Conservation (phyloP, 2,329 filamentous ascomycete species). For the Thielaviopsis populi region DNA sequence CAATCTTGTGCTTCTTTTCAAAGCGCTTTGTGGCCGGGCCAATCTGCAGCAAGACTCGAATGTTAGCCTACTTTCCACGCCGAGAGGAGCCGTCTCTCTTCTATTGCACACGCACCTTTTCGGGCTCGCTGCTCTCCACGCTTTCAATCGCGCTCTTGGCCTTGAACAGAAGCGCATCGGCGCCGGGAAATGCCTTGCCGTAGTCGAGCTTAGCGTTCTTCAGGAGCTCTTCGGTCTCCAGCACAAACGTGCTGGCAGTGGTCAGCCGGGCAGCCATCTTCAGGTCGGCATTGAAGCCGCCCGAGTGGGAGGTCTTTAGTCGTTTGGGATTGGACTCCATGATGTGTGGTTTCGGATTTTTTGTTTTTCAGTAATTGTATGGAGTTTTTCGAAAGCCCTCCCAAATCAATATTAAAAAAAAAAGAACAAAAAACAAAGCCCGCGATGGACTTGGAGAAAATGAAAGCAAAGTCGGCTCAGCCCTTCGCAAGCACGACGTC, state of each 20-base stretch:
- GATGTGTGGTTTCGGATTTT: neutral
- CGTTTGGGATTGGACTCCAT: conserved; percentile 37
- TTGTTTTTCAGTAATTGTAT: neutral
- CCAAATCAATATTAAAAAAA: neutral
- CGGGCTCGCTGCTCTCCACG: conserved; percentile 33
- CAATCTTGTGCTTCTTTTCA: conserved; percentile 50
- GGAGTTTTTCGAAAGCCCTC: neutral
- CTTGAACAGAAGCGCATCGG: conserved; percentile 35
- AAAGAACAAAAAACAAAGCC: neutral
- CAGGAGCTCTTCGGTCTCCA: conserved; percentile 46
- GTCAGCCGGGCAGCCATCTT: conserved; percentile 28
- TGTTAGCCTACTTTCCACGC: neutral
- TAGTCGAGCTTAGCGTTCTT: conserved; percentile 41
- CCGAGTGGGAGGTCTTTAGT: conserved; percentile 32
- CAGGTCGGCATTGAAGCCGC: conserved; percentile 29
- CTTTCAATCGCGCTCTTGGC: conserved; percentile 40
- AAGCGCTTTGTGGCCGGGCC: conserved; percentile 51
- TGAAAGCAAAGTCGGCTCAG: neutral
- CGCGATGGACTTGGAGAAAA: neutral
- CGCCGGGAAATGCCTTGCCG: conserved; percentile 31
- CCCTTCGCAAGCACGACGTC: neutral
- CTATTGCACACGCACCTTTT: conserved; percentile 28
- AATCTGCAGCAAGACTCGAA: conserved; percentile 34
- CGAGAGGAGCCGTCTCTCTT: neutral
- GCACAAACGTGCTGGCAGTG: conserved; percentile 39